Base-by-base conservation (phyloP, 106 monocot genomes). In the Dactylorhiza incarnata region DNA sequence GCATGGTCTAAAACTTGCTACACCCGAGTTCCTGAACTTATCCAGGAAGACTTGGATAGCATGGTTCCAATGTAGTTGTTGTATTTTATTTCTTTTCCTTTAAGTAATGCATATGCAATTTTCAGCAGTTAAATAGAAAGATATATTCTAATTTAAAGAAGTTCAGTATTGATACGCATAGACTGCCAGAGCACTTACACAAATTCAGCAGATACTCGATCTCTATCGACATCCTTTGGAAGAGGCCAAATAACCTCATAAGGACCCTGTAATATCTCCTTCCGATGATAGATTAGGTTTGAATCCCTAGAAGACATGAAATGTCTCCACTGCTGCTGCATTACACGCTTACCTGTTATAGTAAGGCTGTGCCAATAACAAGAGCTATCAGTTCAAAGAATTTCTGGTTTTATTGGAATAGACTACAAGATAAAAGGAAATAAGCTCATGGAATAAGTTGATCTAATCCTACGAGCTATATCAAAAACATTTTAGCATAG, bases 231-330 rank as follows among this genome's bases (percentile, higher is more conserved):
- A 79, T 86, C 75, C 53, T 69, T 84, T 44, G 89, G 89, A 68
- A 89, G 77, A 11, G 89, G 79, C 89, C 89, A 89, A 66, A 74
- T 62, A 63, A 86, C 81, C 78, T 70, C 48, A 48, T 82, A 89
- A 10, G 82, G 89, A 2, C 89, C 89, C 29, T 89, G 86, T 46
- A 79, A 71, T n/a, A 89, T 89, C 81, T 89, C 82, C 50, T 72
- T 86, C 8, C 47, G 68, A 45, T 77, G 83, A 78, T 79, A 82
- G 15, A 26, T 83, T 51, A 76, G 20, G 24, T 46, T 67, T 3
- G 45, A 17, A 19, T 72, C 70, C 22, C 62, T 72, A 63, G 44
- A 56, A 52, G n/a, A n/a, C 75, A 71, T 75, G 14, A 29, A 48
- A n/a, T 9, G 17, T 37, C 73, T 72, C 72, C 51, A 52, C 46